Evolutionary conservation across 2,329 filamentous ascomycete genomes (phyloP).

Genomic region (Xylariaceae sp.): DNA sequence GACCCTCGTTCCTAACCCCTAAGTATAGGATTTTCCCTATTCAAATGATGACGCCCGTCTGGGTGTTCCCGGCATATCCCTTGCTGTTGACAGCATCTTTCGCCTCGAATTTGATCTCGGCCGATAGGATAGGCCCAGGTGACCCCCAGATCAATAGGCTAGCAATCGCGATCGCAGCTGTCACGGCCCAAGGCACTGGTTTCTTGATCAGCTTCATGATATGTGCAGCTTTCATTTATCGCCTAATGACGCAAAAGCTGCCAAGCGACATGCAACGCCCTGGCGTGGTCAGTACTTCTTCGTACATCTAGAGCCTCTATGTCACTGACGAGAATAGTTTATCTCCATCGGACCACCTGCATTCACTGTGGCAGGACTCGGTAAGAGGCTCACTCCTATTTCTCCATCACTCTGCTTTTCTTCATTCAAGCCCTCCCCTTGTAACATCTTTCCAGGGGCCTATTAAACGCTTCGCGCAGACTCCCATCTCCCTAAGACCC

Average conservation of each 20-base stretch:
- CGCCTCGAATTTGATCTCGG: slow-evolving; percentile 63
- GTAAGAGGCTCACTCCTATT: slow-evolving; percentile 34
- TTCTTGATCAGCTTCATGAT: slow-evolving; percentile 75
- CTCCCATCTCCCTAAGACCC: too few species aligned
- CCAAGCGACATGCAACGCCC: slow-evolving; percentile 78
- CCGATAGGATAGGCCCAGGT: slow-evolving; percentile 42
- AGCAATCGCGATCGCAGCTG: slow-evolving; percentile 56
- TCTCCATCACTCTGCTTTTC: background rate
- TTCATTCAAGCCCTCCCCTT: background rate
- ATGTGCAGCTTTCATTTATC: slow-evolving; percentile 82
- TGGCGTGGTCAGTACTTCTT: slow-evolving; percentile 62
- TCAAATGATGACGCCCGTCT: slow-evolving; percentile 84
- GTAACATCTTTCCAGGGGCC: too few species aligned
- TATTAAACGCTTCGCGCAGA: too few species aligned
- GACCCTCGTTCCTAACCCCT: background rate
- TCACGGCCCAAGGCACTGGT: slow-evolving; percentile 61
- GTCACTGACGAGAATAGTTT: slow-evolving; percentile 57
- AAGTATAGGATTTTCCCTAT: slow-evolving; percentile 63
- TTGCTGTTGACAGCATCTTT: slow-evolving; percentile 79
- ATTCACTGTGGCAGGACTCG: slow-evolving; percentile 57
- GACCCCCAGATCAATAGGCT: slow-evolving; percentile 48
- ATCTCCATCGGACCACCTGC: slow-evolving; percentile 80
- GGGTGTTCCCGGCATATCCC: slow-evolving; percentile 88
- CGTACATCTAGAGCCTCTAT: background rate
- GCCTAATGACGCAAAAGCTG: slow-evolving; percentile 87